These are phyloP conservation scores for Xylaria flabelliformis DNA, from an alignment of 495 filamentous ascomycete genomes.

Conservation along the genomic window DNA sequence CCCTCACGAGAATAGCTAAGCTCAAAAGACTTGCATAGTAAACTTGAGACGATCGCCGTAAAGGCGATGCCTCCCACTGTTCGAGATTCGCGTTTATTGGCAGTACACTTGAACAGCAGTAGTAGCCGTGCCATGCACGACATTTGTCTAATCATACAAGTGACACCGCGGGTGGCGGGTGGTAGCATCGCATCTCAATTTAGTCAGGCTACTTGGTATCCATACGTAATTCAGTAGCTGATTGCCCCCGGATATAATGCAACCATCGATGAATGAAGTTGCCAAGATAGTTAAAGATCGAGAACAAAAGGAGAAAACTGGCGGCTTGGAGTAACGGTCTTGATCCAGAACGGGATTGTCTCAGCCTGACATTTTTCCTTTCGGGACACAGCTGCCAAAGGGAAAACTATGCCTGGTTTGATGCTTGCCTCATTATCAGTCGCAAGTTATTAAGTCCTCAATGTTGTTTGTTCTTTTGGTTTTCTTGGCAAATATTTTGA, in stretches of 20 bases:
- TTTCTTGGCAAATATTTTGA: neutral
- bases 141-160: neutral
- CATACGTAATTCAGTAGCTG: too few relatives aligned
- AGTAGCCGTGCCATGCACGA: neutral
- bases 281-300: conserved; percentile 27
- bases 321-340: neutral
- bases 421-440: too few relatives aligned
- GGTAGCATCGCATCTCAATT: neutral
- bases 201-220: neutral
- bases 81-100: neutral
- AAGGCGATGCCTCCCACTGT: neutral
- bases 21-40: neutral
- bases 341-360: neutral
- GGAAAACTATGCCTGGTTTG: too few relatives aligned
- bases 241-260: neutral
- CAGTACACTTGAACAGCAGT: neutral
- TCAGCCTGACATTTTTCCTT: neutral
- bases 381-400: neutral
- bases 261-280: conserved; percentile 18
- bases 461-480: neutral
- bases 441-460: neutral
- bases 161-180: too few relatives aligned
- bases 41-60: neutral
- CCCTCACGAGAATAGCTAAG: neutral
- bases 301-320: neutral